Percentiles rank a stretch among this genome's conserved stretches.
Conservation (phyloP, 2,329 filamentous ascomycete genomes). For the Trichoderma endophyticum region DNA sequence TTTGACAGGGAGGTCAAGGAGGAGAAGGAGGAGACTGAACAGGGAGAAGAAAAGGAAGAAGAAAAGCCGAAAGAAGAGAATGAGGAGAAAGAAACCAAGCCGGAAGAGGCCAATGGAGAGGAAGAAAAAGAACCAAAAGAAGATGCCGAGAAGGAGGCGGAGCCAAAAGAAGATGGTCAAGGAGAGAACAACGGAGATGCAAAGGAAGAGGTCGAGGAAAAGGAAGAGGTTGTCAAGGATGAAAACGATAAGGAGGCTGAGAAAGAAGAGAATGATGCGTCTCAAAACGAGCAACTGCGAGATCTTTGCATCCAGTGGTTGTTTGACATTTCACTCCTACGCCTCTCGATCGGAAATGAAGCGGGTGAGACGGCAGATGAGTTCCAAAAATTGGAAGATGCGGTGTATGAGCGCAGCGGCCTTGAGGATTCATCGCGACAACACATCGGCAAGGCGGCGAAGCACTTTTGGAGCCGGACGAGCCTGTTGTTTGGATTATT, state of each 20-base stretch:
- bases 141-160: slow-evolving; percentile 13
- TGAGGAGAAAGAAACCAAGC: neutral
- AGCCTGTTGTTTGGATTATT: slow-evolving; percentile 78
- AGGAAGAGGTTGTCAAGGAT: slow-evolving; percentile 13
- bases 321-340: slow-evolving; percentile 56
- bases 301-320: slow-evolving; percentile 59
- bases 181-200: slow-evolving; percentile 11
- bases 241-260: neutral
- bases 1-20: slow-evolving; percentile 15
- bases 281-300: slow-evolving; percentile 31
- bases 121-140: slow-evolving; percentile 19
- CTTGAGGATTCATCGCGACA: slow-evolving; percentile 48
- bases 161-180: slow-evolving; percentile 19
- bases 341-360: slow-evolving; percentile 41
- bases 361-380: slow-evolving; percentile 25
- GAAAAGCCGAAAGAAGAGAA: slow-evolving; percentile 15
- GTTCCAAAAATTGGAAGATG: slow-evolving; percentile 46
- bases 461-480: slow-evolving; percentile 81
- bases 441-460: slow-evolving; percentile 60
- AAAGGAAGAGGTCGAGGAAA: slow-evolving; percentile 18
- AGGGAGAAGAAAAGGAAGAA: slow-evolving; percentile 18
- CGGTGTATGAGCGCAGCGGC: slow-evolving; percentile 43
- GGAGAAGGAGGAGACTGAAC: slow-evolving; percentile 20
- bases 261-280: neutral
- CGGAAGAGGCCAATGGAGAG: slow-evolving; percentile 2